phyloP scores from a whole-genome alignment of 176 grass and related monocot genomes.

The Bothriochloa decipiens region DNA sequence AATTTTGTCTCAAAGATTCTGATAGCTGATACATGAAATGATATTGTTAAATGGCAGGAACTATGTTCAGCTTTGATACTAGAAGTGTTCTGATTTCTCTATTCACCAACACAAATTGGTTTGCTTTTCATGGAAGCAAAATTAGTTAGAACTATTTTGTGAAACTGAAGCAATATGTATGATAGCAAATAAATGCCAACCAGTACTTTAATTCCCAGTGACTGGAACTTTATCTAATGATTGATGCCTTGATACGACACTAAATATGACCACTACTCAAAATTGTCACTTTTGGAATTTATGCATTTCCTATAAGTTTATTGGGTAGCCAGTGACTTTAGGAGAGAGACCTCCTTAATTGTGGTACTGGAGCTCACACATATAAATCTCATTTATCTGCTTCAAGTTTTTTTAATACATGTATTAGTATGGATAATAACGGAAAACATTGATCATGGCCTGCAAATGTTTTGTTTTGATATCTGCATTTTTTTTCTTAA shows the following conservation, averaged over 20 bases:
- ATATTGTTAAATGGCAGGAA: not conserved
- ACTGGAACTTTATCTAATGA: not conserved
- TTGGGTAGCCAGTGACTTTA: not conserved
- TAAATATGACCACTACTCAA: not conserved
- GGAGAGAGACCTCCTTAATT: not conserved
- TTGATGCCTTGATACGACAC: not conserved
- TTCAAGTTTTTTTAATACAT: not conserved
- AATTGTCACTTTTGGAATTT: not conserved
- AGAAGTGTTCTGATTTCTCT: not conserved
- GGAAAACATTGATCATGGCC: not conserved
- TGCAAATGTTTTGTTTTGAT: not conserved
- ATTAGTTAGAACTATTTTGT: not conserved
- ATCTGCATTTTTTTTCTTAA: no score
- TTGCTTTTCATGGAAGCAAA: not conserved
- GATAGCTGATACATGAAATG: slow-evolving; percentile 5
- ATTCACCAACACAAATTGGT: not conserved
- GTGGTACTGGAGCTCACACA: no score
- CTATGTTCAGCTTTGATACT: not conserved
- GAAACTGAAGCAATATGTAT: not conserved
- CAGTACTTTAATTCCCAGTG: not conserved
- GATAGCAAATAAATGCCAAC: not conserved
- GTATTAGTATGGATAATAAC: not conserved
- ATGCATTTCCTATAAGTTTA: not conserved
- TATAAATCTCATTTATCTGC: not conserved
- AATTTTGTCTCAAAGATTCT: not conserved